A percentile compares a stretch with the other conserved stretches of the same genome.
phyloP scores from a whole-genome alignment of 768 basidiomycete genomes.

The Clitopilus passeckerianus region DNA sequence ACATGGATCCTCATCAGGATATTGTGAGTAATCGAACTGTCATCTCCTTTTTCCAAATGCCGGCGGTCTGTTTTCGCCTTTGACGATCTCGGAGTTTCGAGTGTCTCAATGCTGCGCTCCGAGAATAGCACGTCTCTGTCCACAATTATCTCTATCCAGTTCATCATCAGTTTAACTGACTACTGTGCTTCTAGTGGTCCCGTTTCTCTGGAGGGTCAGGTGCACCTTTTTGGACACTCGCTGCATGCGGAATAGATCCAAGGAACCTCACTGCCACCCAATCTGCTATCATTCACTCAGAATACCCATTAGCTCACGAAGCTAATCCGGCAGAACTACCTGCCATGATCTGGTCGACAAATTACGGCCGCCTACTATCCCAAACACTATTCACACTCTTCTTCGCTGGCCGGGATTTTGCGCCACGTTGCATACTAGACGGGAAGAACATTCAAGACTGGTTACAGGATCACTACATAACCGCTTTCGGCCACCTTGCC shows the following conservation, averaged over 20 bases:
- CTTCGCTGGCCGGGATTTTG: constrained; percentile 86
- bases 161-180: background rate
- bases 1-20: constrained; percentile 96
- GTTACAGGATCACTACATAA: constrained; percentile 71
- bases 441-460: constrained; percentile 91
- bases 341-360: constrained; percentile 96
- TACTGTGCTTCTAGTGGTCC: constrained; percentile 63
- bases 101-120: background rate
- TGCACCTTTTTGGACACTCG: constrained; percentile 90
- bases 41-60: background rate
- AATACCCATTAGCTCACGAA: constrained; percentile 64
- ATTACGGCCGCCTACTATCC: constrained; percentile 83
- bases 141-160: background rate
- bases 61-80: background rate
- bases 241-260: constrained; percentile 88
- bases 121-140: background rate
- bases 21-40: constrained; percentile 48
- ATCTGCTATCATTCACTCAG: constrained; percentile 82
- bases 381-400: constrained; percentile 94
- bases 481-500: constrained; percentile 71
- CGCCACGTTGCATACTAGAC: constrained; percentile 88
- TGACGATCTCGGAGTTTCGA: background rate
- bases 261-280: constrained; percentile 81
- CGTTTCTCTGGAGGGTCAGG: constrained; percentile 94
- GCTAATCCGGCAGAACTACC: constrained; percentile 76